Percentiles rank a stretch among this genome's conserved stretches.
Conservation (phyloP, 164 flowering plant genomes). For the Umbilicus rupestris region DNA sequence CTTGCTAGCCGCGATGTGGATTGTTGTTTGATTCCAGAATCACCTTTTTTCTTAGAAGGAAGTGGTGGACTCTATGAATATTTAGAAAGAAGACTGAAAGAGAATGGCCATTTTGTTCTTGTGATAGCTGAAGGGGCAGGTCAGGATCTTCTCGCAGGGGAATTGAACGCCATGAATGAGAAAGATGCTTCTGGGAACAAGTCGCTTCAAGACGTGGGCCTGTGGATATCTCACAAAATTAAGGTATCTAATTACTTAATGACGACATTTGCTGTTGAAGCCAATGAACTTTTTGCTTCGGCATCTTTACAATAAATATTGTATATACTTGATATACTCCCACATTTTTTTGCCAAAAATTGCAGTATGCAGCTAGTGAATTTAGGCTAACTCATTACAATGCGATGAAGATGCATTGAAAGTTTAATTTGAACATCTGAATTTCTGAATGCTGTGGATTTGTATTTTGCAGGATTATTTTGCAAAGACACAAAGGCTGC, state of each 20-base stretch:
- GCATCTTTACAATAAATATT: too few species aligned
- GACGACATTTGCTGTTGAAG: too few species aligned
- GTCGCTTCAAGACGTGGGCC: slow-evolving; percentile 49
- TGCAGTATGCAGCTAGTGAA: not conserved
- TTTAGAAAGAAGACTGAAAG: slow-evolving; percentile 49
- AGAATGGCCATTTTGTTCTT: slow-evolving; percentile 68
- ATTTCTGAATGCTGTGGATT: not conserved
- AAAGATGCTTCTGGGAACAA: slow-evolving; percentile 60
- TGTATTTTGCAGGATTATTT: slow-evolving; percentile 34
- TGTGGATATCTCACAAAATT: slow-evolving; percentile 47
- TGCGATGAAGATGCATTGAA: not conserved
- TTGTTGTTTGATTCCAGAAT: slow-evolving; percentile 74
- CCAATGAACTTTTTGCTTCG: not conserved
- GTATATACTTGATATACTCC: too few species aligned
- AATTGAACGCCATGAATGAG: slow-evolving; percentile 19
- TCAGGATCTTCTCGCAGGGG: slow-evolving; percentile 46
- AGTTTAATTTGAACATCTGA: not conserved
- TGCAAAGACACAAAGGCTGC: slow-evolving; percentile 20
- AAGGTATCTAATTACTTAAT: slow-evolving; percentile 28
- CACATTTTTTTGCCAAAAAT: not conserved
- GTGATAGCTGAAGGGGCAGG: slow-evolving; percentile 79
- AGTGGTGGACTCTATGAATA: slow-evolving; percentile 56
- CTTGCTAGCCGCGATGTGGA: slow-evolving; percentile 65
- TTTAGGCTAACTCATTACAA: not conserved
- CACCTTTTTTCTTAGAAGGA: slow-evolving; percentile 65